These are phyloP conservation scores for Galerina marginata DNA, from an alignment of 768 basidiomycete genomes.

Conservation along the genomic window DNA sequence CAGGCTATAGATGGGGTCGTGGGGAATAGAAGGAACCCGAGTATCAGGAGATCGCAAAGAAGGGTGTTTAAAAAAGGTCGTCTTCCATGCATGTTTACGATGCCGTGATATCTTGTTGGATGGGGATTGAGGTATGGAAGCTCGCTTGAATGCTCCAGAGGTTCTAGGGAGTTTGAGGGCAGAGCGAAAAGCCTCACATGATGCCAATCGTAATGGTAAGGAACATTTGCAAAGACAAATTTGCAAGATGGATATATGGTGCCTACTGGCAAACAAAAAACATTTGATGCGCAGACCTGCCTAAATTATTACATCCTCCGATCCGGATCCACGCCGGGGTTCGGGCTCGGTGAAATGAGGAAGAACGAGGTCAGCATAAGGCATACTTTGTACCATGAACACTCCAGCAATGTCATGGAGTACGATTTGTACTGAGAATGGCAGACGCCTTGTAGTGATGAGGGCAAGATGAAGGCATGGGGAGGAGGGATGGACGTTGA, in stretches of 20 bases:
- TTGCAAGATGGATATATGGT: not conserved
- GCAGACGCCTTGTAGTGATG: conserved; percentile 3
- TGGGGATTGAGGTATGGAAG: not conserved
- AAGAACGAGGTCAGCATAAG: not conserved
- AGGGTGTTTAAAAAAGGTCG: not conserved
- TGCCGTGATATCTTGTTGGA: not conserved
- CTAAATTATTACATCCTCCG: conserved; percentile 7
- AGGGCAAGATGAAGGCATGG: not conserved
- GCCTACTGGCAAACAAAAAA: not conserved
- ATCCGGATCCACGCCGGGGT: conserved; percentile 8
- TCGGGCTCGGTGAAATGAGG: conserved; percentile 9
- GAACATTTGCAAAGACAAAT: too few relatives aligned
- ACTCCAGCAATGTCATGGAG: not conserved
- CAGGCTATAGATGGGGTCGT: not conserved
- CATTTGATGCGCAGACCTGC: not conserved
- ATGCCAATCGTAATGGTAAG: too few relatives aligned
- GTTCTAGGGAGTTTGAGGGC: too few relatives aligned
- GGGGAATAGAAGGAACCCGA: conserved; percentile 2
- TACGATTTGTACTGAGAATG: conserved; percentile 6
- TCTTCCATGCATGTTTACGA: not conserved
- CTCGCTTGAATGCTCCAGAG: too few relatives aligned
- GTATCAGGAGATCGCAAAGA: not conserved
- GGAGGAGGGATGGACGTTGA: conserved; percentile 4
- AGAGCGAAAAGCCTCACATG: too few relatives aligned
- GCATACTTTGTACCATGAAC: not conserved